A percentile compares a stretch with the other conserved stretches of the same genome.
phyloP scores from a whole-genome alignment of 2,329 filamentous ascomycete genomes.

The Hysterium pulicare region DNA sequence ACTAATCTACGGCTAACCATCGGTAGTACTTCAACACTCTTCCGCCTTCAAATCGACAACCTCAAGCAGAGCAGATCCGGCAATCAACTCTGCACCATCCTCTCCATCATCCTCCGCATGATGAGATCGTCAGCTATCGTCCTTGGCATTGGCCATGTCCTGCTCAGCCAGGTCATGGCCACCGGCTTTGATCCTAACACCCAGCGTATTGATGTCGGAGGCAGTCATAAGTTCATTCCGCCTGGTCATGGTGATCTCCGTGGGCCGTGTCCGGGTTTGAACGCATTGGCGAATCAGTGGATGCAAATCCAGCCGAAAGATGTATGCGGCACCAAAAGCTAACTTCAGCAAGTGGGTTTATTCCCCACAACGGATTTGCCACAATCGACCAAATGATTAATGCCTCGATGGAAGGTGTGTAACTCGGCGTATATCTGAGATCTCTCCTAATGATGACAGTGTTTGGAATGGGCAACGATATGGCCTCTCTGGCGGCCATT shows the following conservation, averaged over 20 bases:
- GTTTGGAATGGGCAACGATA: conserved; percentile 6
- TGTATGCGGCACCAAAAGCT: not conserved
- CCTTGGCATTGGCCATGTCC: not conserved
- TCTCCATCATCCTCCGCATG: not conserved
- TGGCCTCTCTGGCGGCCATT: conserved; percentile 5
- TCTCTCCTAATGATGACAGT: conserved; percentile 1
- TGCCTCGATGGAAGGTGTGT: conserved; percentile 3
- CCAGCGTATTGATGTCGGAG: not conserved
- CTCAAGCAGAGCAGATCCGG: too few species aligned
- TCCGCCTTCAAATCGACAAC: too few species aligned
- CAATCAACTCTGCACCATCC: not conserved
- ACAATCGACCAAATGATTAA: conserved; percentile 8
- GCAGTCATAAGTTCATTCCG: conserved; percentile 1
- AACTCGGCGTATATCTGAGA: not conserved
- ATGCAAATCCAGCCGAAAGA: not conserved
- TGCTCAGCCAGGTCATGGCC: not conserved
- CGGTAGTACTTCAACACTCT: too few species aligned
- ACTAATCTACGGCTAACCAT: too few species aligned
- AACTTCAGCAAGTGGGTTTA: conserved; percentile 3
- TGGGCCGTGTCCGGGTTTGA: conserved; percentile 12
- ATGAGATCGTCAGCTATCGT: not conserved
- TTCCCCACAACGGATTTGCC: conserved; percentile 9
- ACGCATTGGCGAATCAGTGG: conserved; percentile 12
- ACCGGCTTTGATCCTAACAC: not conserved
- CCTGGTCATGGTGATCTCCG: conserved; percentile 6